These are phyloP conservation scores for Strobilomyces dryophilus DNA, from an alignment of 768 basidiomycete genomes.

Conservation along the genomic window DNA sequence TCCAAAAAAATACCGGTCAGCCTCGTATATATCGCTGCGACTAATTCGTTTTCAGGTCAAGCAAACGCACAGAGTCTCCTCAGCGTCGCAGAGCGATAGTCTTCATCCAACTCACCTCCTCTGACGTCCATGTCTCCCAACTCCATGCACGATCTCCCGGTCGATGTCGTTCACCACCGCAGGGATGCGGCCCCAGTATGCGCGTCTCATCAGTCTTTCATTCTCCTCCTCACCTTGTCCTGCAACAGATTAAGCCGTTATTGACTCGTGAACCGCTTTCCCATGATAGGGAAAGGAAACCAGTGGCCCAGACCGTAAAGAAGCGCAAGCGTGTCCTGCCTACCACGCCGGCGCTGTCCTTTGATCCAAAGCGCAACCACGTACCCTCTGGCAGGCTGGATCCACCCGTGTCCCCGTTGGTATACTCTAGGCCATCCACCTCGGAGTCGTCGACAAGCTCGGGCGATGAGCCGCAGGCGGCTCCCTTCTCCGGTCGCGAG, in stretches of 20 bases:
- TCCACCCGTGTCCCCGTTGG: slow-evolving; percentile 2
- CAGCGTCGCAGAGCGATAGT: slow-evolving; percentile 8
- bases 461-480: slow-evolving; percentile 9
- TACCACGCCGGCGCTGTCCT: slow-evolving; percentile 17
- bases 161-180: slow-evolving; percentile 13
- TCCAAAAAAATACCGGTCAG: slow-evolving; percentile 20
- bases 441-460: slow-evolving; percentile 8
- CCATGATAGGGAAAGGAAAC: slow-evolving; percentile 23
- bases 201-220: slow-evolving; percentile 9
- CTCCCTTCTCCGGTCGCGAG: slow-evolving; percentile 9
- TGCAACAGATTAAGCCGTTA: slow-evolving; percentile 17
- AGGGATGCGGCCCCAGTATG: slow-evolving; percentile 19
- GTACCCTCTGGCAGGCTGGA: slow-evolving; percentile 26
- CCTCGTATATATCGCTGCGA: slow-evolving; percentile 25
- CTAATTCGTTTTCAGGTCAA: slow-evolving; percentile 13
- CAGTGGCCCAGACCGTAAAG: slow-evolving; percentile 9
- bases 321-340: slow-evolving; percentile 23
- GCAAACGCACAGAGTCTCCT: slow-evolving; percentile 10
- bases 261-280: slow-evolving; percentile 22
- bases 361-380: slow-evolving; percentile 13
- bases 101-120: slow-evolving; percentile 5
- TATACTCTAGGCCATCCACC: slow-evolving; percentile 7
- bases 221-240: slow-evolving; percentile 10
- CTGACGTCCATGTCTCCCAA: slow-evolving; percentile 9
- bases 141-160: slow-evolving; percentile 13